Percentiles rank a stretch among this genome's conserved stretches.
phyloP scores from a whole-genome alignment of 768 basidiomycete species.

The Hypholoma sublateritium region DNA sequence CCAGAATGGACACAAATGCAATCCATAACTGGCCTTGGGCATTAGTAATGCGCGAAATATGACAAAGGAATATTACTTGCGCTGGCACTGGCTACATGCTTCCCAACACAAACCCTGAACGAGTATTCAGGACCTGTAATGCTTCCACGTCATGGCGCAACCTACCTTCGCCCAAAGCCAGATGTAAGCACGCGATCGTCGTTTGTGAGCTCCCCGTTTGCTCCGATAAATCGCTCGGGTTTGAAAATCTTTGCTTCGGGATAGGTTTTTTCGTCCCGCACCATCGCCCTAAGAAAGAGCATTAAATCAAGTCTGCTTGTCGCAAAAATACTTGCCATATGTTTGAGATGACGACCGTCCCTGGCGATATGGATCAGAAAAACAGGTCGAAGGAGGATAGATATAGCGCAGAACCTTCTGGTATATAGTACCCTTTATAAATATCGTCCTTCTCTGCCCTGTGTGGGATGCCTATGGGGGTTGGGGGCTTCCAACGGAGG shows the following conservation, averaged over 20 bases:
- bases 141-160: background rate
- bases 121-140: background rate
- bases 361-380: background rate
- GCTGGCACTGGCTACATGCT: constrained; percentile 10
- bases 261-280: constrained; percentile 17
- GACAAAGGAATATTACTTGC: background rate
- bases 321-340: background rate
- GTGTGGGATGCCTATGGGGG: constrained; percentile 19
- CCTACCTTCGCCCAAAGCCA: constrained; percentile 13
- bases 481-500: constrained; percentile 13
- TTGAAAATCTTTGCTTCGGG: constrained; percentile 19
- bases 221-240: constrained; percentile 19
- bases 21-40: constrained; percentile 1
- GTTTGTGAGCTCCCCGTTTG: constrained; percentile 1
- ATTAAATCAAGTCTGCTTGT: background rate
- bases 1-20: constrained; percentile 1
- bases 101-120: constrained; percentile 16
- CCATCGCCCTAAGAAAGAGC: constrained; percentile 12
- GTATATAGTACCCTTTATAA: constrained; percentile 23
- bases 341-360: constrained; percentile 1
- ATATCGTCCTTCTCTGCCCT: constrained; percentile 20
- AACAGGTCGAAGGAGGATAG: background rate
- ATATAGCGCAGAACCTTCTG: constrained; percentile 6
- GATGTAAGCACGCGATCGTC: constrained; percentile 6
- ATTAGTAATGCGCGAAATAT: background rate